phyloP scores from a whole-genome alignment of 176 grass and related monocot species.

The Triticum monococcum region DNA sequence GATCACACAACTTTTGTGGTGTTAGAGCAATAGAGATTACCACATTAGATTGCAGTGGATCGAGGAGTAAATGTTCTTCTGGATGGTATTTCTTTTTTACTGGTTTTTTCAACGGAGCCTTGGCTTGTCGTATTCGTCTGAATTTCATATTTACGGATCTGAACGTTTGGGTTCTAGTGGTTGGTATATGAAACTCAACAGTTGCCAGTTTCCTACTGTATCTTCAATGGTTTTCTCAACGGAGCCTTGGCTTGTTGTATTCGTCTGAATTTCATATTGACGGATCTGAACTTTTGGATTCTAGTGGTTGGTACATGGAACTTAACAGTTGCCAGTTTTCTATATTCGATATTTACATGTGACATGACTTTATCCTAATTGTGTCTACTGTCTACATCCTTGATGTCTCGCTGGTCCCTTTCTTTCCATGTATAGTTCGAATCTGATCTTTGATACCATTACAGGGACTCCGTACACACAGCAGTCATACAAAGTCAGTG shows the following conservation, averaged over 20 bases:
- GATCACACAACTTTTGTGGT: not conserved
- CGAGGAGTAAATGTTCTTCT: not conserved
- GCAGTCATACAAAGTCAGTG: constrained; percentile 84
- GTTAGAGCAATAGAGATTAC: not conserved
- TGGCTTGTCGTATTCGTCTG: too few relatives aligned
- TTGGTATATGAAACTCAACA: too few relatives aligned
- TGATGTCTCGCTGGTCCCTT: not conserved
- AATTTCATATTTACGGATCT: too few relatives aligned
- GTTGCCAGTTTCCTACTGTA: not conserved
- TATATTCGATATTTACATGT: not conserved
- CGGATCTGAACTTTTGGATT: not conserved
- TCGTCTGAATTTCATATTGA: not conserved
- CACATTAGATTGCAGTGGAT: not conserved
- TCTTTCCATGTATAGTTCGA: not conserved
- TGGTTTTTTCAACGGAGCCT: not conserved
- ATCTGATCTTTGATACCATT: constrained; percentile 6
- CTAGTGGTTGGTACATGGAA: not conserved
- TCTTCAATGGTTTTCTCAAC: not conserved
- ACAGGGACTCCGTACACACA: constrained; percentile 65
- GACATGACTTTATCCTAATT: not conserved
- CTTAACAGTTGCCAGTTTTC: not conserved
- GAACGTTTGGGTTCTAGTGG: too few relatives aligned
- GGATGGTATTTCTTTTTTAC: not conserved
- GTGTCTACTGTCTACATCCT: not conserved
- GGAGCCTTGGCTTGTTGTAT: not conserved